phyloP scores from a whole-genome alignment of 225 moss, liverwort and hornwort species.

The Thuidium tamariscinum region DNA sequence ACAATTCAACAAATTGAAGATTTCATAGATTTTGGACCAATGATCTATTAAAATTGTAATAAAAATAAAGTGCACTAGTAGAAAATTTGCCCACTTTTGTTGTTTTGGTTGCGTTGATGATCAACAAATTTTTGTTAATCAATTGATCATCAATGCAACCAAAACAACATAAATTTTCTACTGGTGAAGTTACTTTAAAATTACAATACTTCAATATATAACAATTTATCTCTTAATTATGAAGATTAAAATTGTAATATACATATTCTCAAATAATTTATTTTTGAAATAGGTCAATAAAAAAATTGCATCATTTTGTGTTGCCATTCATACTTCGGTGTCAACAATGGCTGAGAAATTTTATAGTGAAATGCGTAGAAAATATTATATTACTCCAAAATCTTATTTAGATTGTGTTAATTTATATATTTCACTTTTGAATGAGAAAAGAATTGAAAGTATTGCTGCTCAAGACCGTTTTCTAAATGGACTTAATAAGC shows the following conservation, averaged over 20 bases:
- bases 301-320: slow-evolving; percentile 84
- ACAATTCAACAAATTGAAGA: no score
- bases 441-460: slow-evolving; percentile 74
- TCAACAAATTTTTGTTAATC: no score
- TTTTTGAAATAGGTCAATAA: slow-evolving; percentile 34
- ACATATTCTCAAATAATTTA: neutral
- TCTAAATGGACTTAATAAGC: slow-evolving; percentile 76
- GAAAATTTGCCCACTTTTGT: no score
- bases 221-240: no score
- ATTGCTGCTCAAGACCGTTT: slow-evolving; percentile 72
- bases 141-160: no score
- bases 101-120: no score
- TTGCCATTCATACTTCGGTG: slow-evolving; percentile 70
- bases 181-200: accelerated
- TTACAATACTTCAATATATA: neutral
- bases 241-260: neutral
- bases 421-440: slow-evolving; percentile 53
- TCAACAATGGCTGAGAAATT: slow-evolving; percentile 71
- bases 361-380: slow-evolving; percentile 62
- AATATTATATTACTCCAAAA: slow-evolving; percentile 94
- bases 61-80: no score
- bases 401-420: slow-evolving; percentile 91
- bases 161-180: no score
- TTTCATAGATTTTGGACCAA: no score
- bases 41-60: neutral